phyloP scores from a whole-genome alignment of 1,139 yeast species.

The Pichia norvegensis region DNA sequence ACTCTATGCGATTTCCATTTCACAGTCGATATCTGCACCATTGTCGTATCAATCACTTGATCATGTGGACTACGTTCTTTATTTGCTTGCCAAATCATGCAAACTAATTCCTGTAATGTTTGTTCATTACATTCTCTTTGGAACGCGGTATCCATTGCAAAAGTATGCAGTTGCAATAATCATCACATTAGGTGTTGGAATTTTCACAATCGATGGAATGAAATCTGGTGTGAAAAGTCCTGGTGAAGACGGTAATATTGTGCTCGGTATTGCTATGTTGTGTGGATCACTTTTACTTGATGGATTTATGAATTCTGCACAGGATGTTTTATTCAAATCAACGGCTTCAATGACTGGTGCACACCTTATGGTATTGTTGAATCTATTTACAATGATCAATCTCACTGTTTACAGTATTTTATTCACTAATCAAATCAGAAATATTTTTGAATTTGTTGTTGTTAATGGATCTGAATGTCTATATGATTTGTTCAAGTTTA shows the following conservation, averaged over 20 bases:
- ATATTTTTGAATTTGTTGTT: constrained; percentile 40
- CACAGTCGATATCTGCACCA: constrained; percentile 80
- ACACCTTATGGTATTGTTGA: constrained; percentile 78
- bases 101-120: constrained; percentile 88
- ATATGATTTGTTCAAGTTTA: constrained; percentile 56
- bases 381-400: constrained; percentile 39
- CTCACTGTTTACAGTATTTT: constrained; percentile 36
- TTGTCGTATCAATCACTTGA: constrained; percentile 65
- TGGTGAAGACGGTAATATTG: constrained; percentile 34
- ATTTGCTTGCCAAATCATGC: constrained; percentile 84
- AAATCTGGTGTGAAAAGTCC: constrained; percentile 18
- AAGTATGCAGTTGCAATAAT: constrained; percentile 69
- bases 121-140: constrained; percentile 68
- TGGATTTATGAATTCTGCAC: constrained; percentile 89
- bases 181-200: constrained; percentile 74
- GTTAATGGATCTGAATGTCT: constrained; percentile 42
- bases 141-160: constrained; percentile 62
- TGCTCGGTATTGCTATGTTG: constrained; percentile 54
- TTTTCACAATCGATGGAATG: constrained; percentile 51
- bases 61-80: constrained; percentile 82
- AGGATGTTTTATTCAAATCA: constrained; percentile 66
- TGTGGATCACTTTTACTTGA: constrained; percentile 65
- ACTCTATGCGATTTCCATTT: constrained; percentile 56
- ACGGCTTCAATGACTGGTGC: constrained; percentile 50
- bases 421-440: constrained; percentile 43